Conservation (phyloP, 768 basidiomycete genomes). For the Rhizopogon roseolus region DNA sequence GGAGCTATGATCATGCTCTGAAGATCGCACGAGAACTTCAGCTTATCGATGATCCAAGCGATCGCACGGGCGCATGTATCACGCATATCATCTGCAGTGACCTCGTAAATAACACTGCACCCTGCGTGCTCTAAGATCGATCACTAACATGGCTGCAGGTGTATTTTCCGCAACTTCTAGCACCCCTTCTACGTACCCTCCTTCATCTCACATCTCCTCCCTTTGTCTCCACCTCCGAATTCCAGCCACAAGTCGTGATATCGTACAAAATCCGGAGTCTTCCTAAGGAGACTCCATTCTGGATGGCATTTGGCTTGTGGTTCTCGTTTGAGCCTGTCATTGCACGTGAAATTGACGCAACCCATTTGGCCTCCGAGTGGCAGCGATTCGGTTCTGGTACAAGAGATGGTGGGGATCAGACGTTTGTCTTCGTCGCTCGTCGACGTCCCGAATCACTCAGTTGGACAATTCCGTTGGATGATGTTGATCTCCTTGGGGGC, state of each 20-base stretch:
- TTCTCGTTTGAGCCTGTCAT: constrained; percentile 61
- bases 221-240: constrained; percentile 19
- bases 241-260: constrained; percentile 43
- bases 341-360: constrained; percentile 11
- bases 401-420: constrained; percentile 25
- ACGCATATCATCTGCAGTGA: constrained; percentile 83
- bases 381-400: constrained; percentile 38
- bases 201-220: constrained; percentile 63
- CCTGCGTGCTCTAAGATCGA: not conserved
- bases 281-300: constrained; percentile 68
- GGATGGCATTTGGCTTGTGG: constrained; percentile 79
- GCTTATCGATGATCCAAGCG: constrained; percentile 4
- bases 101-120: constrained; percentile 48
- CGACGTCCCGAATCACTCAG: constrained; percentile 53
- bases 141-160: constrained; percentile 42
- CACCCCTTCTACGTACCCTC: constrained; percentile 69
- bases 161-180: constrained; percentile 81
- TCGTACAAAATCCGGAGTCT: constrained; percentile 78
- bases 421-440: constrained; percentile 58
- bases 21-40: constrained; percentile 36
- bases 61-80: constrained; percentile 15
- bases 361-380: constrained; percentile 22
- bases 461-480: constrained; percentile 49
- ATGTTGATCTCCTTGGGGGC: constrained; percentile 54
- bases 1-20: constrained; percentile 39